Conservation (phyloP, 331 rosid species). For the Ulmus americana region DNA sequence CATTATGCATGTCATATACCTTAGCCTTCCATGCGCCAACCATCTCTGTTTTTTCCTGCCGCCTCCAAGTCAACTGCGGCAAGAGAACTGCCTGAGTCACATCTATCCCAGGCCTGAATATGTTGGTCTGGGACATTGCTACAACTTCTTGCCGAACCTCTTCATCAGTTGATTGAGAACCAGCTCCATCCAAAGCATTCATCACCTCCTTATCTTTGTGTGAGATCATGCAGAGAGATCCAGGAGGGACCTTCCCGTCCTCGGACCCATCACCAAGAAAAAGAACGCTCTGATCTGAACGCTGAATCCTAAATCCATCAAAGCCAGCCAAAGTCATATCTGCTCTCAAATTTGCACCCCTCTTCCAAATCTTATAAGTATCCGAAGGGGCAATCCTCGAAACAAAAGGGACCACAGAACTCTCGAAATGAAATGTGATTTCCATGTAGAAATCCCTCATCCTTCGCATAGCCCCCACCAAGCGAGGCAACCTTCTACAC, state of each 20-base stretch:
- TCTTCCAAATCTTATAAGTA: slow-evolving; percentile 93
- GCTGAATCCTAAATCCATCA: slow-evolving; percentile 91
- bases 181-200: slow-evolving; percentile 90
- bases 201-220: slow-evolving; percentile 87
- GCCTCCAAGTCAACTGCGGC: slow-evolving; percentile 93
- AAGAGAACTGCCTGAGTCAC: slow-evolving; percentile 94
- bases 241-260: slow-evolving; percentile 71
- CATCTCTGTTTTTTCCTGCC: slow-evolving; percentile 83
- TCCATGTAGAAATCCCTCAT: slow-evolving; percentile 98
- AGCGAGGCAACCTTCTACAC: slow-evolving; percentile 96
- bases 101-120: slow-evolving; percentile 91
- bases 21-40: slow-evolving; percentile 93
- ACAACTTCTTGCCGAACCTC: slow-evolving; percentile 82
- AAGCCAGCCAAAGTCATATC: slow-evolving; percentile 99
- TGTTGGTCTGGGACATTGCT: slow-evolving; percentile 91
- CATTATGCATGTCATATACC: slow-evolving; percentile 96
- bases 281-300: slow-evolving; percentile 86
- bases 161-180: slow-evolving; percentile 74
- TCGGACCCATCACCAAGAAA: slow-evolving; percentile 92
- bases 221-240: slow-evolving; percentile 89
- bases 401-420: slow-evolving; percentile 96
- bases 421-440: slow-evolving; percentile 92
- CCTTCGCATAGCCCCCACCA: slow-evolving; percentile 75
- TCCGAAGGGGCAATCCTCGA: slow-evolving; percentile 97
- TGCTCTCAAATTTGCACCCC: slow-evolving; percentile 93